phyloP scores from a whole-genome alignment of 106 monocot genomes.

The Gastrodia elata region DNA sequence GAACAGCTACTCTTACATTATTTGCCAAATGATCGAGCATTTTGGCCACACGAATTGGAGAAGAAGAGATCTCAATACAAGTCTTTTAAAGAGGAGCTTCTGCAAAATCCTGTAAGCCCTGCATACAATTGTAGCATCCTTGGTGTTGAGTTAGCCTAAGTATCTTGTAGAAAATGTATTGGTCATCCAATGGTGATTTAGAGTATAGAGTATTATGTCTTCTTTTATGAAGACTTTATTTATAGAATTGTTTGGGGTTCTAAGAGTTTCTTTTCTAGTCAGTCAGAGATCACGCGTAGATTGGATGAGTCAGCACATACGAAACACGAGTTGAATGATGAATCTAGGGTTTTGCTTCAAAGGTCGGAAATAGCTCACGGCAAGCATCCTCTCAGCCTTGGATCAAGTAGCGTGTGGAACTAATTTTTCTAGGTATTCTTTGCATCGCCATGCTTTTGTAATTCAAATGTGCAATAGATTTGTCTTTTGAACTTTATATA shows the following conservation, averaged over 20 bases:
- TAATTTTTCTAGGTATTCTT: slow-evolving; percentile 78
- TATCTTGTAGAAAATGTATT: background rate
- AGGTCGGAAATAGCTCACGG: slow-evolving; percentile 64
- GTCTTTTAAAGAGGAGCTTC: slow-evolving; percentile 85
- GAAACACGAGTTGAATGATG: slow-evolving; percentile 28
- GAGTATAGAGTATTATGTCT: background rate
- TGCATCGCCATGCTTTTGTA: background rate
- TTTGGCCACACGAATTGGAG: slow-evolving; percentile 77
- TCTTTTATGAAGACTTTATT: background rate
- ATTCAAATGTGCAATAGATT: background rate
- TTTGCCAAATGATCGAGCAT: slow-evolving; percentile 65
- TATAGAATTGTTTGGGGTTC: slow-evolving; percentile 14
- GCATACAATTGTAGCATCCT: background rate
- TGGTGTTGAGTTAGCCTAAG: slow-evolving; percentile 3
- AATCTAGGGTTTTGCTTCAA: slow-evolving; percentile 41
- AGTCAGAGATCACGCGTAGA: slow-evolving; percentile 90
- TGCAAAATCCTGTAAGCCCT: slow-evolving; percentile 79
- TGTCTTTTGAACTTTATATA: too few species aligned
- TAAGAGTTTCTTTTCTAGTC: slow-evolving; percentile 58
- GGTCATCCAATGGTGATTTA: background rate
- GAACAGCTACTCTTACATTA: slow-evolving; percentile 78
- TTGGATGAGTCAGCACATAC: slow-evolving; percentile 46
- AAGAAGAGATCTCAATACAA: slow-evolving; percentile 84
- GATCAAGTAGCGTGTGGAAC: slow-evolving; percentile 83
- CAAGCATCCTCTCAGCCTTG: slow-evolving; percentile 88